phyloP scores from a whole-genome alignment of 345 rosid genomes.

The Mallotus nudiflorus region DNA sequence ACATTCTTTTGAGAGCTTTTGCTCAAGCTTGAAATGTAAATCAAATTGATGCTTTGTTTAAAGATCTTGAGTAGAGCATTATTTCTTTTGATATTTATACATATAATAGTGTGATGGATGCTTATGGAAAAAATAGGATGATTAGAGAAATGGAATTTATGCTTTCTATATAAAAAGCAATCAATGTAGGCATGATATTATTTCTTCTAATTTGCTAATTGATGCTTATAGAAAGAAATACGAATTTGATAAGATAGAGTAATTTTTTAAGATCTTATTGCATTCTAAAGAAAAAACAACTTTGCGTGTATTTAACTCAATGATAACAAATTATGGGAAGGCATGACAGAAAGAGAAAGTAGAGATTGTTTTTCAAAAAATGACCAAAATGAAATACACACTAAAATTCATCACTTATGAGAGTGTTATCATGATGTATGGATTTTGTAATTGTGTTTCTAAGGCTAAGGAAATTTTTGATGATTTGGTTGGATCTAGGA shows the following conservation, averaged over 20 bases:
- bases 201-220: constrained; percentile 76
- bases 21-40: constrained; percentile 76
- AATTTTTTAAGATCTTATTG: constrained; percentile 73
- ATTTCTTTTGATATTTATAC: constrained; percentile 77
- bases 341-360: constrained; percentile 76
- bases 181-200: constrained; percentile 74
- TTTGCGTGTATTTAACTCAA: constrained; percentile 78
- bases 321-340: constrained; percentile 86
- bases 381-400: constrained; percentile 64
- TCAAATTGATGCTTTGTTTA: constrained; percentile 67
- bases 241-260: constrained; percentile 93
- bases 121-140: constrained; percentile 90
- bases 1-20: constrained; percentile 82
- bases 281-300: constrained; percentile 82
- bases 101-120: constrained; percentile 92
- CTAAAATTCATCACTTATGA: constrained; percentile 76
- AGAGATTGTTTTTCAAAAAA: constrained; percentile 54
- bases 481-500: constrained; percentile 50
- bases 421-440: constrained; percentile 79
- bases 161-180: constrained; percentile 73
- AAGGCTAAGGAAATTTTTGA: constrained; percentile 74
- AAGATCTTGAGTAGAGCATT: constrained; percentile 62
- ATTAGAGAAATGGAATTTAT: constrained; percentile 84
- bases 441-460: constrained; percentile 65
- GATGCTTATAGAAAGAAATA: constrained; percentile 85